Percentiles rank a stretch among this genome's conserved stretches.
These are phyloP conservation scores for Penicillium sp. DNA, from an alignment of 2,329 filamentous ascomycete species.

Conservation along the genomic window DNA sequence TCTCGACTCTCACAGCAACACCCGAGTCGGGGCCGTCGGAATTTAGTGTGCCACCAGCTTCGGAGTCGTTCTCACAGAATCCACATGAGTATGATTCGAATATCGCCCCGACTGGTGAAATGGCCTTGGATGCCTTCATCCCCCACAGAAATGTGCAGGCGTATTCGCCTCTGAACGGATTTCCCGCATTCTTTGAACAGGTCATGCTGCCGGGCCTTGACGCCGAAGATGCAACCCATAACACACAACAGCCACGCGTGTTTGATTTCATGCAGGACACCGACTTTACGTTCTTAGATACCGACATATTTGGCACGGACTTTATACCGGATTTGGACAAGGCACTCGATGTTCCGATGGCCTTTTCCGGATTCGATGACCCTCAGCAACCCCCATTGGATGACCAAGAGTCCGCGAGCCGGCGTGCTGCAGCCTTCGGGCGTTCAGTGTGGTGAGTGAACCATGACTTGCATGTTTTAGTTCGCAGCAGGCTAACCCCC, in stretches of 20 bases:
- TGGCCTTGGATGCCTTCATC: conserved; percentile 8
- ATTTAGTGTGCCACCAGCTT: conserved; percentile 8
- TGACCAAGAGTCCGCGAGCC: conserved; percentile 21
- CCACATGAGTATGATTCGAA: conserved; percentile 10
- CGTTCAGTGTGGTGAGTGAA: conserved; percentile 21
- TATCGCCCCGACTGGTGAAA: conserved; percentile 3
- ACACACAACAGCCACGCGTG: conserved; percentile 21
- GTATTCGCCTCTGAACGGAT: conserved; percentile 14
- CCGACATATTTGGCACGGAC: conserved; percentile 23
- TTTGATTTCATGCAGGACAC: conserved; percentile 27
- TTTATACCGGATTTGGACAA: conserved; percentile 25
- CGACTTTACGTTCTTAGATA: conserved; percentile 15
- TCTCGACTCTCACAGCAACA: conserved; percentile 4
- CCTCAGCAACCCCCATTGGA: conserved; percentile 10
- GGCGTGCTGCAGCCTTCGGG: conserved; percentile 26
- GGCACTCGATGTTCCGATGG: conserved; percentile 13
- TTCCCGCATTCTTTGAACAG: conserved; percentile 27
- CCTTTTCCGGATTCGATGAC: conserved; percentile 12
- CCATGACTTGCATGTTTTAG: too few relatives aligned
- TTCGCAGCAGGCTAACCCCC: not conserved
- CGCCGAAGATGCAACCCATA: conserved; percentile 1
- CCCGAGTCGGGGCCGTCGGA: conserved; percentile 20
- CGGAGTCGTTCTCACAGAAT: conserved; percentile 13
- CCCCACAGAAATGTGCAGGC: conserved; percentile 1
- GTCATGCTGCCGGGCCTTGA: conserved; percentile 22